A percentile compares a stretch with the other conserved stretches of the same genome.
phyloP scores from a whole-genome alignment of 768 basidiomycete species.

The Russula emetica region DNA sequence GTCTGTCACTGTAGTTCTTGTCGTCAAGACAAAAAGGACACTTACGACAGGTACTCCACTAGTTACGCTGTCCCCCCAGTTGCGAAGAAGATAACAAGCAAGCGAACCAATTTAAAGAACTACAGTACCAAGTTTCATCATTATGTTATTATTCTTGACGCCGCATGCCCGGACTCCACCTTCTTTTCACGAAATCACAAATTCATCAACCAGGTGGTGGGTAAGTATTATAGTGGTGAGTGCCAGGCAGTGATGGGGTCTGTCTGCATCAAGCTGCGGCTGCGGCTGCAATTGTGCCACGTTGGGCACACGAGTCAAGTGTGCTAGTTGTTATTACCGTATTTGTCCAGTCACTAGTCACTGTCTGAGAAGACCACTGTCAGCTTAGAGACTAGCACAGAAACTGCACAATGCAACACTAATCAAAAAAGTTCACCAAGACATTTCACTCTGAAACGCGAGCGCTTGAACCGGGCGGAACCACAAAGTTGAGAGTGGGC shows the following conservation, averaged over 20 bases:
- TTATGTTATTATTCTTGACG: background rate
- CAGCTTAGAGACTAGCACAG: conserved; percentile 17
- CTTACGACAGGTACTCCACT: no score
- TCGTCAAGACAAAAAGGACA: no score
- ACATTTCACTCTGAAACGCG: no score
- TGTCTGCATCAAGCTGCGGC: conserved; percentile 10
- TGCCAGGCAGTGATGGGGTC: conserved; percentile 13
- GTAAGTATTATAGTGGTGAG: no score
- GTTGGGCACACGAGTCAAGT: conserved; percentile 22
- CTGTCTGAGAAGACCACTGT: conserved; percentile 6
- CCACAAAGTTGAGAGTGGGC: background rate
- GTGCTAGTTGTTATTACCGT: background rate
- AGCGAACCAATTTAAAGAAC: no score
- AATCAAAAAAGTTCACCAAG: background rate
- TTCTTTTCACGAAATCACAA: conserved; percentile 20
- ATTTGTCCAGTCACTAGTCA: background rate
- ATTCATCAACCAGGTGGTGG: conserved; percentile 3
- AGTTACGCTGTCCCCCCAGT: background rate
- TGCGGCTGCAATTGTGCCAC: conserved; percentile 9
- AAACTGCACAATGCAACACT: conserved; percentile 6
- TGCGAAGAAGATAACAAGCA: background rate
- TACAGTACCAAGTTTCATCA: no score
- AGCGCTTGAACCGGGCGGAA: background rate
- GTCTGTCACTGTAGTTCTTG: no score
- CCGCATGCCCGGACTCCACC: background rate